Evolutionary conservation across 83 land plant species (phyloP).

Genomic region (Thuja plicata): DNA sequence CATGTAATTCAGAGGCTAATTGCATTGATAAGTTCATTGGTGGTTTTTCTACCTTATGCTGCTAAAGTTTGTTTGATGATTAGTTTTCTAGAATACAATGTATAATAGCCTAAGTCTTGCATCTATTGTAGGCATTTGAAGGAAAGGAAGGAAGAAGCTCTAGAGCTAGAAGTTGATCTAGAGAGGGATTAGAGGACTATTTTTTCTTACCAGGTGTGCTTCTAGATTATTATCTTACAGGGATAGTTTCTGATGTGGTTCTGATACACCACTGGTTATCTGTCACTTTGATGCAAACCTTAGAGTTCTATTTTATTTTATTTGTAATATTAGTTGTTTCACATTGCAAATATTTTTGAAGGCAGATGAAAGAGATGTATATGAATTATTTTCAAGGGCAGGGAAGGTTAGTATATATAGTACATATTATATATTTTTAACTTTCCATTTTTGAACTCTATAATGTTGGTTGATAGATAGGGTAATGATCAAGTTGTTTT

Average conservation of each 20-base stretch:
- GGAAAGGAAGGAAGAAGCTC: slow-evolving; percentile 75
- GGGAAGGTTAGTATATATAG: slow-evolving; percentile 74
- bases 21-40: slow-evolving; percentile 11
- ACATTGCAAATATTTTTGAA: slow-evolving; percentile 70
- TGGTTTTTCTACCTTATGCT: background rate
- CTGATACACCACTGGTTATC: background rate
- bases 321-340: background rate
- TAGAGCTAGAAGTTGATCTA: slow-evolving; percentile 96
- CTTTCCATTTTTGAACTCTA: background rate
- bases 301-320: background rate
- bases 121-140: slow-evolving; percentile 55
- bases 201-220: slow-evolving; percentile 92
- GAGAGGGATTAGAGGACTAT: slow-evolving; percentile 97
- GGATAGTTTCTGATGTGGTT: background rate
- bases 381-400: slow-evolving; percentile 95
- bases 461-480: background rate
- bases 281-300: background rate
- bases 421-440: background rate
- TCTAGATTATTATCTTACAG: background rate
- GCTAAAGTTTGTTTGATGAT: background rate
- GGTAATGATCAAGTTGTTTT: background rate
- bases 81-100: background rate
- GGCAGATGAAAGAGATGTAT: too few species aligned
- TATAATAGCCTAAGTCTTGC: background rate
- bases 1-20: slow-evolving; percentile 12